Percentiles rank a stretch among this genome's conserved stretches.
These are phyloP conservation scores for Ricinus communis DNA, from an alignment of 345 rosid genomes.

Conservation along the genomic window DNA sequence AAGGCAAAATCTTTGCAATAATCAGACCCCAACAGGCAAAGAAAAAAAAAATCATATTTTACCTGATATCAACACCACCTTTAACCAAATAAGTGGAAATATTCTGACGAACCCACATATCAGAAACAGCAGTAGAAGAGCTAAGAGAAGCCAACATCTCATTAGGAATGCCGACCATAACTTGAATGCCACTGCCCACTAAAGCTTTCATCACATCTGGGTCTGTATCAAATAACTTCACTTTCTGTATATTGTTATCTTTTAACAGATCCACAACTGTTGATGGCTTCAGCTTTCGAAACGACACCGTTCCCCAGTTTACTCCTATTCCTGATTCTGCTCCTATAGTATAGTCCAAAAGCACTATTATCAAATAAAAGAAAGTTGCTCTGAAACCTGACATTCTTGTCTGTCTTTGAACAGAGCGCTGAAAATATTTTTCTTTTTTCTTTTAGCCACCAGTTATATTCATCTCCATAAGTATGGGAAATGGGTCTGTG, in stretches of 20 bases:
- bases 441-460: background rate
- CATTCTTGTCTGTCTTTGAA: conserved; percentile 22
- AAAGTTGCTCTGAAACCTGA: conserved; percentile 17
- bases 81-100: conserved; percentile 67
- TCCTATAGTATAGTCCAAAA: conserved; percentile 17
- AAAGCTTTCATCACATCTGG: conserved; percentile 58
- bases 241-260: conserved; percentile 67
- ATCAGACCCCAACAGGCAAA: background rate
- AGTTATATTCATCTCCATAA: background rate
- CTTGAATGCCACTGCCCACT: conserved; percentile 78
- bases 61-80: conserved; percentile 88
- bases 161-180: conserved; percentile 91
- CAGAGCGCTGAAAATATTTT: background rate
- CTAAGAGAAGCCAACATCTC: conserved; percentile 57
- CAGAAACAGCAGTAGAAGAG: conserved; percentile 57
- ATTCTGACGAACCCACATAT: conserved; percentile 80
- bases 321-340: conserved; percentile 77
- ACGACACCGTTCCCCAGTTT: conserved; percentile 88
- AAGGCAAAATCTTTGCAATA: background rate
- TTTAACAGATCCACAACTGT: conserved; percentile 92
- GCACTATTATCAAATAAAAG: conserved; percentile 12
- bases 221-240: conserved; percentile 86
- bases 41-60: background rate
- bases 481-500: background rate
- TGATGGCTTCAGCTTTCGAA: conserved; percentile 67